Conservation (phyloP, 73 alveolate species). For the Paramecium pentaurelia region DNA sequence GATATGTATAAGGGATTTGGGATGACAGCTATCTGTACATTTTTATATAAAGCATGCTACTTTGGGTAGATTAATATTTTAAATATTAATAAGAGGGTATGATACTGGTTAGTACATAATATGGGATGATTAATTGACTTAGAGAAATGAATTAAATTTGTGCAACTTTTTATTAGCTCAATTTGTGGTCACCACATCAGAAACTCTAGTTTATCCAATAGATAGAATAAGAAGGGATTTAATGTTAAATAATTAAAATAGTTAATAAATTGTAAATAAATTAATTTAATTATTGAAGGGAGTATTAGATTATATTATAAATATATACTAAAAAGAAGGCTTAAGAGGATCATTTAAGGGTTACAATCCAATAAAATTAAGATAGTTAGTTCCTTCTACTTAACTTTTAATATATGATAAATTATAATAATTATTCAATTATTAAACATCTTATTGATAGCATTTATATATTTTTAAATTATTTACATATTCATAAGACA, state of each 20-base stretch:
- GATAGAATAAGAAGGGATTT: slow-evolving; percentile 84
- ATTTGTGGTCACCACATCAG: slow-evolving; percentile 66
- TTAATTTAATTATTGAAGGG: not conserved
- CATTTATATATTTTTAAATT: no score
- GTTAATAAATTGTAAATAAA: not conserved
- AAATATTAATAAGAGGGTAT: slow-evolving; percentile 69
- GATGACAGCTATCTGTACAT: not conserved
- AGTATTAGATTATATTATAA: slow-evolving; percentile 63
- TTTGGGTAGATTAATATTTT: slow-evolving; percentile 63
- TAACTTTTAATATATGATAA: not conserved
- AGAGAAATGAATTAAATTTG: not conserved
- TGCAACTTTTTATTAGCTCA: slow-evolving; percentile 53
- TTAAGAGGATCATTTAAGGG: slow-evolving; percentile 74
- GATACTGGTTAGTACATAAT: not conserved
- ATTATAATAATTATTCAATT: not conserved
- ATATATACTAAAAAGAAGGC: slow-evolving; percentile 72
- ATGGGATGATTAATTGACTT: not conserved
- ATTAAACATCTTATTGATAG: not conserved
- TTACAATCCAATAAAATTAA: not conserved
- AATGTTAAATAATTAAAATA: slow-evolving; percentile 73
- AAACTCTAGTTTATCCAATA: slow-evolving; percentile 70
- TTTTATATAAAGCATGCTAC: slow-evolving; percentile 79
- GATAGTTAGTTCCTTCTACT: not conserved
- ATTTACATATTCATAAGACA: no score
- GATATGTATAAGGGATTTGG: slow-evolving; percentile 69